Base-by-base conservation (phyloP, 495 filamentous ascomycete species). In the Podospora pseudopauciseta region DNA sequence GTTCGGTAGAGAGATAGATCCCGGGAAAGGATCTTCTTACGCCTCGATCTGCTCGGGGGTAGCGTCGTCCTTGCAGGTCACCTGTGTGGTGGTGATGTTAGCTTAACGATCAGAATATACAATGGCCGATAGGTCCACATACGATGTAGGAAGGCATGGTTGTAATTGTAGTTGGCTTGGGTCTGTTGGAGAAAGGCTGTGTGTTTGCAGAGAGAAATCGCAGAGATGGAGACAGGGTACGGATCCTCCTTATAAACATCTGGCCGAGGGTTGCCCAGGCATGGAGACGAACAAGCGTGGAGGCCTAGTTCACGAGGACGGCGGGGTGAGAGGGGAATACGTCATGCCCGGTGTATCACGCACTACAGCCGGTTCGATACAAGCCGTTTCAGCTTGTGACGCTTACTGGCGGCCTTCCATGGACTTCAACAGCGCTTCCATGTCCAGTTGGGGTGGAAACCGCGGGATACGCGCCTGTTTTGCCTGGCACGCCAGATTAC, bases 21-120 rank as follows among this genome's bases (percentile, higher is more conserved):
- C 16, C 20, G 54, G 53, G 63, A 30, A 60, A 20, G 27, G 28
- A 23, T 65, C 9, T 34, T 62, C 83, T 68, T 75, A 93, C 88
- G 86, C 87, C 26, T 87, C 80, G 53, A 96, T 79, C 71, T 94
- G 81, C 39, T 85, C 85, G 9, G 78, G 67, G 64, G 83, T 82
- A 64, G 88, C 85, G 63, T 85, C 83, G 1, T 86, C 78, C 80
- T 94, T 96, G 72, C 91, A 81, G 69, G 93, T 94, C 66, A 97
- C 86, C 93, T 97, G 70, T 34, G 30, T 32, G 30, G 30, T 39
- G 64, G 26, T 65, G 19, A 28, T 58, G 66, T 68, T 55, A 70
- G 70, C n/a, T 20, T 49, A n/a, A n/a, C 4, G 2, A 49, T 7
- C 49, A 18, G 30, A 5, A 57, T 7, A 63, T n/a, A 39, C 23